Evolutionary conservation across 148 eudicot genomes (phyloP), one percentile per base, ranked within the genome.

Genomic region (Chenopodium berlandieri): DNA sequence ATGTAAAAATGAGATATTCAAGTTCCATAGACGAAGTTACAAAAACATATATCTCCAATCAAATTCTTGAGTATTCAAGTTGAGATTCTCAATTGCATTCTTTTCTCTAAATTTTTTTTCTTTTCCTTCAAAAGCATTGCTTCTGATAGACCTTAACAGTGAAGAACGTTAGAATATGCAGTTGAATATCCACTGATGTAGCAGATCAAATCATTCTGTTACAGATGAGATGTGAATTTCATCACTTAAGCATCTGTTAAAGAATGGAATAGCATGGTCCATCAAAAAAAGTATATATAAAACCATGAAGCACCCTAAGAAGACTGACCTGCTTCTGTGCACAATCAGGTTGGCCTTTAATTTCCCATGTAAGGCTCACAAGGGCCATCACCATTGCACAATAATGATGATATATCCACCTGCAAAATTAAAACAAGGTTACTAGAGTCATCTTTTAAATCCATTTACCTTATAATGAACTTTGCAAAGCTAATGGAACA

Each of bases 331-430:
- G 99, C 88, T 92, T 95, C 87, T 88, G 88, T 16, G 88, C 86
- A 89, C 99, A 95, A 78, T 94, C 85, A 82, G 97, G 97, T 54
- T 87, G 86, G 71, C 94, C 89, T 85, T 91, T 97, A 73, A 95
- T 94, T 82, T 94, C 99, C 99, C 99, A 95, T 44, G 99, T 95
- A 71, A 95, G 93, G 86, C 99, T 95, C 84, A 95, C 94, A 37
- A 95, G 88, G 79, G 99, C 98, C 98, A 94, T 93, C 72, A 89
- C 87, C 95, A 92, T 95, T 81, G 99, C 99, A 87, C 89, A 95
- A 69, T 95, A 95, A 84, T 95, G 99, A 89, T 95, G 99, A 69
- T 88, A 87, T 82, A 95, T 89, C 98, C 99, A 94, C 99, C 99
- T 95, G 89, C 44, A 87, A 34, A 71, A 44, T 30, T 65, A 58